Conservation (phyloP, 2,329 filamentous ascomycete species). For the Colletotrichum eremochloae region DNA sequence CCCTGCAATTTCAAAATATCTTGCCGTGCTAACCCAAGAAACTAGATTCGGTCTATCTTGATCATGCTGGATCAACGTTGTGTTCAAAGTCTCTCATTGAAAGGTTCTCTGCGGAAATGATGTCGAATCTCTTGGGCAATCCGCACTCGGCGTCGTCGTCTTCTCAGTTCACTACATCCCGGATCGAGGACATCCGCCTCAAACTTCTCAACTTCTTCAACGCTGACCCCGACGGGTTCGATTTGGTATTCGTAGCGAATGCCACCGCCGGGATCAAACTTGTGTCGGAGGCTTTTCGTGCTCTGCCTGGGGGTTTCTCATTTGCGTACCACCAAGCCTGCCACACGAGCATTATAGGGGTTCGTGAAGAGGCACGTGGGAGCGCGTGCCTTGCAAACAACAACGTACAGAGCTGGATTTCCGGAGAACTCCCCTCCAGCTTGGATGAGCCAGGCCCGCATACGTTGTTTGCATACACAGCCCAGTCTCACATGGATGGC, state of each 20-base stretch:
- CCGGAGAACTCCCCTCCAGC: conserved; percentile 51
- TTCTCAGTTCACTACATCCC: conserved; percentile 80
- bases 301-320: conserved; percentile 77
- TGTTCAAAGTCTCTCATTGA: conserved; percentile 86
- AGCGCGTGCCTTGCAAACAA: conserved; percentile 77
- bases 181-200: conserved; percentile 82
- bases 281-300: conserved; percentile 82
- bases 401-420: conserved; percentile 76
- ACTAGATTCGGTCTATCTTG: conserved; percentile 84
- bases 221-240: conserved; percentile 84
- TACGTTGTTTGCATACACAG: conserved; percentile 49
- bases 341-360: conserved; percentile 89
- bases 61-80: conserved; percentile 94
- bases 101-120: conserved; percentile 83
- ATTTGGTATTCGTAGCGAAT: conserved; percentile 92
- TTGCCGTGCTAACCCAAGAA: conserved; percentile 33
- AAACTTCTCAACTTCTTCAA: conserved; percentile 82
- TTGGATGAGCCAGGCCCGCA: conserved; percentile 46
- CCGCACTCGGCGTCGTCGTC: conserved; percentile 89
- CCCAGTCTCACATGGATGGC: conserved; percentile 43
- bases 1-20: not conserved
- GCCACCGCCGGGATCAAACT: conserved; percentile 92
- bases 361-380: conserved; percentile 76
- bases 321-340: conserved; percentile 88
- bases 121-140: conserved; percentile 85